Conservation (phyloP, 2,329 filamentous ascomycete genomes). For the Penicillium sp. region DNA sequence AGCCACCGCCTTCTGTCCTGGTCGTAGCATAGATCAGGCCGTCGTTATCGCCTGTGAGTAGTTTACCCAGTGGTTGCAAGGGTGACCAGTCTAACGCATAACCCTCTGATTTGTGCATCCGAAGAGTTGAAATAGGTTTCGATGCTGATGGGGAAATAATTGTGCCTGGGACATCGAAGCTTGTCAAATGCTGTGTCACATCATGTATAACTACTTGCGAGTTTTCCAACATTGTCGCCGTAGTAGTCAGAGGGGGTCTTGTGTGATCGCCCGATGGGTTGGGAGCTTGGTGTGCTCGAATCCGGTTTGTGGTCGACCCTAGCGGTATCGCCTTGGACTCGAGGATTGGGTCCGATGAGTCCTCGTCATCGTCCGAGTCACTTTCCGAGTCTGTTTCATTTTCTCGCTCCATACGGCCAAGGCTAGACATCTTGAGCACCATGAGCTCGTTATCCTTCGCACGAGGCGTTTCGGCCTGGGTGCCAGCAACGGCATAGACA, state of each 20-base stretch:
- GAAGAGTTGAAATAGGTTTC: slow-evolving; percentile 81
- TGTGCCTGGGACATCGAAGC: slow-evolving; percentile 85
- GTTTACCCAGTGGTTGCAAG: slow-evolving; percentile 71
- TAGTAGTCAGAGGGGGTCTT: slow-evolving; percentile 73
- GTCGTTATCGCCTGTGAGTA: slow-evolving; percentile 86
- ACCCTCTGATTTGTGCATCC: slow-evolving; percentile 88
- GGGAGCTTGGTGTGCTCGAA: slow-evolving; percentile 78
- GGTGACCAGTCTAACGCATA: slow-evolving; percentile 98
- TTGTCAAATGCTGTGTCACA: slow-evolving; percentile 79
- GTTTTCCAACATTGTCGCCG: slow-evolving; percentile 89
- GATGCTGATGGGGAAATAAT: slow-evolving; percentile 76
- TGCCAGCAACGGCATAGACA: slow-evolving; percentile 90
- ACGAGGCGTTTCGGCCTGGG: slow-evolving; percentile 74
- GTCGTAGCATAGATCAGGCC: slow-evolving; percentile 87
- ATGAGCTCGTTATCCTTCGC: slow-evolving; percentile 88
- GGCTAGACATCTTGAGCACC: slow-evolving; percentile 91
- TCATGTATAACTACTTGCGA: slow-evolving; percentile 89
- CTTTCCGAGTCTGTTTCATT: slow-evolving; percentile 66
- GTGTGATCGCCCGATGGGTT: slow-evolving; percentile 60
- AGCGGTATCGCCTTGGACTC: slow-evolving; percentile 88
- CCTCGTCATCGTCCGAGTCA: slow-evolving; percentile 71
- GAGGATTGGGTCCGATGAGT: slow-evolving; percentile 77
- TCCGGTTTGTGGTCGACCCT: slow-evolving; percentile 85
- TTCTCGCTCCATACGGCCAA: slow-evolving; percentile 78
- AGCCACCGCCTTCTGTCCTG: slow-evolving; percentile 80